Percentiles rank a stretch among this genome's conserved stretches.
Evolutionary conservation across 1,139 yeast species (phyloP).

Genomic region (Pichia cactophila): DNA sequence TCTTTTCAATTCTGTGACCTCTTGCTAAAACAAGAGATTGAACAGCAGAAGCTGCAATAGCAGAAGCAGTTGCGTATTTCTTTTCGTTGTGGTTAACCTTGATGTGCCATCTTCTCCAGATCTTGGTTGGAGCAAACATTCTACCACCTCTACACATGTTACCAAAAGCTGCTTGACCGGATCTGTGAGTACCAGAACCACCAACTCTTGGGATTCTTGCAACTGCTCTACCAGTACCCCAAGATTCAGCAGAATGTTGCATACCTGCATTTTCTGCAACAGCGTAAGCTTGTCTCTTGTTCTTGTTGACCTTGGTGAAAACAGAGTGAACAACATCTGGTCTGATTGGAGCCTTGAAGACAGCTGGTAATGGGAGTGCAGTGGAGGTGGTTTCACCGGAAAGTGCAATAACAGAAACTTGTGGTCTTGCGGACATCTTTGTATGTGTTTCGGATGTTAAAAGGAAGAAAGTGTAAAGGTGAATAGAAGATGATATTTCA

Average conservation of each 20-base stretch:
- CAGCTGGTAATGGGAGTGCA: conserved; percentile 94
- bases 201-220: conserved; percentile 99
- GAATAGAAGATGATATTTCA: background rate
- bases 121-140: conserved; percentile 99
- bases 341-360: conserved; percentile 99
- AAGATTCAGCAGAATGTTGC: conserved; percentile 99
- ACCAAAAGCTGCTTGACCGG: conserved; percentile 99
- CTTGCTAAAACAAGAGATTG: conserved; percentile 98
- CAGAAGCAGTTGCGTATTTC: conserved; percentile 99
- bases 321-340: conserved; percentile 99
- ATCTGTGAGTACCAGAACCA: conserved; percentile 99
- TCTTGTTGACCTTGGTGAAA: conserved; percentile 97
- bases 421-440: conserved; percentile 77
- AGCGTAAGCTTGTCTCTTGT: conserved; percentile 99
- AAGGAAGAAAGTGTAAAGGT: background rate
- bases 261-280: conserved; percentile 99
- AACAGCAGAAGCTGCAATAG: conserved; percentile 98
- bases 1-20: conserved; percentile 99
- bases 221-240: conserved; percentile 99
- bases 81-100: conserved; percentile 99
- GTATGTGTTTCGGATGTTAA: conserved; percentile 8
- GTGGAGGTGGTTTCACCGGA: conserved; percentile 81
- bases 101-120: conserved; percentile 99
- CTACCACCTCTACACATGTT: conserved; percentile 99
- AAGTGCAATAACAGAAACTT: conserved; percentile 84